These are phyloP conservation scores for Eucalyptus grandis DNA, from an alignment of 345 rosid species.

Conservation along the genomic window DNA sequence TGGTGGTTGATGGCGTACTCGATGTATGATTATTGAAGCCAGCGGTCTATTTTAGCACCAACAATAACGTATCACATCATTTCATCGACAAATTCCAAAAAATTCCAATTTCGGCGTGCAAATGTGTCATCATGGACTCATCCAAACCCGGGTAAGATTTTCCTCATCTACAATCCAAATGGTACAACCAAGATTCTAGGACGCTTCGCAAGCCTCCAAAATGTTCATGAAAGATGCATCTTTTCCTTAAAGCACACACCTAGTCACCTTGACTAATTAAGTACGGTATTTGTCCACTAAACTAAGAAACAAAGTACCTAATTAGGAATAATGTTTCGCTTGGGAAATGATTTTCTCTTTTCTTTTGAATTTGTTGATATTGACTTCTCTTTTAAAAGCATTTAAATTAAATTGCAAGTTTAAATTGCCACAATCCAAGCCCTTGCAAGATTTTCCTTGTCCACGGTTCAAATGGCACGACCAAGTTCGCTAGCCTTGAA, in stretches of 20 bases:
- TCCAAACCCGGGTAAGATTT: background rate
- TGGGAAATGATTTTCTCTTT: background rate
- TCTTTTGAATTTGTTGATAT: background rate
- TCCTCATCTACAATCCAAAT: background rate
- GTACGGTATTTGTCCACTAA: background rate
- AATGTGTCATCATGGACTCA: background rate
- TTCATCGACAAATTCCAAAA: background rate
- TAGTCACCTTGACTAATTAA: background rate
- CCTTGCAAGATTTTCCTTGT: background rate
- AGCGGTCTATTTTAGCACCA: background rate
- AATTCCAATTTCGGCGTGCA: background rate
- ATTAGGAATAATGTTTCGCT: background rate
- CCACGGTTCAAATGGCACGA: background rate
- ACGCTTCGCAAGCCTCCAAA: background rate
- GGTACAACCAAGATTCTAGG: background rate
- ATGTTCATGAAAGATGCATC: background rate
- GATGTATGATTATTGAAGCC: background rate
- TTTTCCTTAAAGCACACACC: background rate
- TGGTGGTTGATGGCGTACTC: background rate
- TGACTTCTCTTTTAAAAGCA: background rate
- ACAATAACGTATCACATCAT: background rate
- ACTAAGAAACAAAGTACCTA: background rate
- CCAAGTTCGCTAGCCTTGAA: background rate
- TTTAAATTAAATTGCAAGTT: background rate
- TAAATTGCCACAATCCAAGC: background rate